Conservation (phyloP, 176 grass and related monocot genomes). For the Tuctoria greenei region DNA sequence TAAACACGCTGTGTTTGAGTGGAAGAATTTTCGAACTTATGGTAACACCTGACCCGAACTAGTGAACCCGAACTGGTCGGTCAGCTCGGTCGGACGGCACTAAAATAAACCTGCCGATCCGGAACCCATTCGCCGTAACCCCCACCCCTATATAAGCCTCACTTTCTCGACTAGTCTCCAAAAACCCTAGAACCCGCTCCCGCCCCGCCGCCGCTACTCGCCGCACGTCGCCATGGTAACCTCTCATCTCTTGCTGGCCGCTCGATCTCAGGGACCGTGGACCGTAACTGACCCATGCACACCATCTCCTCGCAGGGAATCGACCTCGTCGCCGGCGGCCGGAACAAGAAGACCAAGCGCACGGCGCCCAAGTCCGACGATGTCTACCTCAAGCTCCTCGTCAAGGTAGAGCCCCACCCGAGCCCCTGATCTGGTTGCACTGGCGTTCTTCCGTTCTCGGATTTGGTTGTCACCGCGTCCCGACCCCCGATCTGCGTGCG, state of each 20-base stretch:
- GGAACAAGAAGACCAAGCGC: slow-evolving; percentile 64
- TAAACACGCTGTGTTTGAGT: neutral
- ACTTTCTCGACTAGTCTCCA: slow-evolving; percentile 25
- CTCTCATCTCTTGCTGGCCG: neutral
- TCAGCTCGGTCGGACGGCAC: too few relatives aligned
- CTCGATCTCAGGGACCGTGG: neutral
- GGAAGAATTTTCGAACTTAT: neutral
- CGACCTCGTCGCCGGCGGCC: slow-evolving; percentile 54
- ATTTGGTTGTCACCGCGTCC: neutral
- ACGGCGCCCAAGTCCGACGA: slow-evolving; percentile 61
- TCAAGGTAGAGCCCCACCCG: slow-evolving; percentile 45
- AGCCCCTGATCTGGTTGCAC: neutral
- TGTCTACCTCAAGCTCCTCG: slow-evolving; percentile 89
- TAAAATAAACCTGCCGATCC: neutral
- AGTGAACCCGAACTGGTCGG: too few relatives aligned
- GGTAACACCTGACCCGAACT: too few relatives aligned
- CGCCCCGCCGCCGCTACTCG: slow-evolving; percentile 15
- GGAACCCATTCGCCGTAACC: slow-evolving; percentile 15
- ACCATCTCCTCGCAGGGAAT: slow-evolving; percentile 34
- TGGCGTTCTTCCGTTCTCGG: neutral
- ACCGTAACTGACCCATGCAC: neutral
- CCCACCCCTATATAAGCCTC: slow-evolving; percentile 40
- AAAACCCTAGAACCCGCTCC: slow-evolving; percentile 61
- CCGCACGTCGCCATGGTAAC: slow-evolving; percentile 52
- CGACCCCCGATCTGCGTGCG: neutral